Percentiles rank a stretch among this genome's conserved stretches.
These are phyloP conservation scores for Saccharomyces pastorianus DNA, from an alignment of 1,139 yeast species.

Conservation along the genomic window DNA sequence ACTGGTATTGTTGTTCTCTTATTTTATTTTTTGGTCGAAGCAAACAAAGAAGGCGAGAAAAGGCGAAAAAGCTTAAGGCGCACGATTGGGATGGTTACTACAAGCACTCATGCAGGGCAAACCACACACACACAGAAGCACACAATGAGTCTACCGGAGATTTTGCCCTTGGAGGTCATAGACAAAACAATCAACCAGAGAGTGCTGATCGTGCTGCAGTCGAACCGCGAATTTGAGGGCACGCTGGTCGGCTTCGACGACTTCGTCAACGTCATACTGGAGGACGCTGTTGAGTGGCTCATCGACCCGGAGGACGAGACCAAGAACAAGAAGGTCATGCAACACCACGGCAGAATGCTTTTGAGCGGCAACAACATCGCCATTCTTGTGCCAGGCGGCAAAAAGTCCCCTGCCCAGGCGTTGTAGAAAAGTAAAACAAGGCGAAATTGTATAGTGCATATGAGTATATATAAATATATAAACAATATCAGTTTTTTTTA, in stretches of 20 bases:
- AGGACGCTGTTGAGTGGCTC: conserved; percentile 59
- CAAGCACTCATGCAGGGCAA: neutral
- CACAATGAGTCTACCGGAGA: conserved; percentile 6
- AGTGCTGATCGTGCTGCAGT: conserved; percentile 70
- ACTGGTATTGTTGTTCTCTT: no score
- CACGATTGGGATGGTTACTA: neutral
- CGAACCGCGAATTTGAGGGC: conserved; percentile 74
- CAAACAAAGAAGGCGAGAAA: no score
- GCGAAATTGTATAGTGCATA: conserved; percentile 1
- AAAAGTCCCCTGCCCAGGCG: conserved; percentile 4
- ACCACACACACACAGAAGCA: no score
- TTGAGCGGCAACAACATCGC: conserved; percentile 85
- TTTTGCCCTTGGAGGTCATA: conserved; percentile 72
- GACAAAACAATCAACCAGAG: conserved; percentile 80
- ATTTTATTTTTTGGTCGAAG: no score
- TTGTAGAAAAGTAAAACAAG: neutral
- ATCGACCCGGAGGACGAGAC: conserved; percentile 30
- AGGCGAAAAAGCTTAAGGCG: neutral
- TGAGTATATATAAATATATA: neutral
- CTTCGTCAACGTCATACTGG: conserved; percentile 84
- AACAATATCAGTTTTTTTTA: neutral
- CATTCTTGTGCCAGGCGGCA: conserved; percentile 58
- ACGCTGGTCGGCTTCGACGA: conserved; percentile 89
- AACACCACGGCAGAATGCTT: conserved; percentile 48
- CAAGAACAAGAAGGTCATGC: conserved; percentile 38